phyloP scores from a whole-genome alignment of 2,329 filamentous ascomycete species.

The Colletotrichum kahawae region DNA sequence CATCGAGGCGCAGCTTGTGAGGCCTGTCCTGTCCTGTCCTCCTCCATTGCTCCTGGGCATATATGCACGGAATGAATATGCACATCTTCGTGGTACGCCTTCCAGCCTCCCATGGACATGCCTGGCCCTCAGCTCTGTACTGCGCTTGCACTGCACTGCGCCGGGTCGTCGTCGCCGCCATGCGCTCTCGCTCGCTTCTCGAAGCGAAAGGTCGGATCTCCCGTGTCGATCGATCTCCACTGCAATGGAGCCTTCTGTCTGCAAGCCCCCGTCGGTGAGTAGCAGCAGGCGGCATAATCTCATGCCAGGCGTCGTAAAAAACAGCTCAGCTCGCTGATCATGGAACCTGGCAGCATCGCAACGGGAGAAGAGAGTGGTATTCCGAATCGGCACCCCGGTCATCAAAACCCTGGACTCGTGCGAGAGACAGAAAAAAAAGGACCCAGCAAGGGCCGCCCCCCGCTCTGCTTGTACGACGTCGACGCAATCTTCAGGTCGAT shows the following conservation, averaged over 20 bases:
- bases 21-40: not conserved
- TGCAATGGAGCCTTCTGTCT: not conserved
- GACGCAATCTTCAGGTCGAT: not conserved
- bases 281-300: not conserved
- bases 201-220: not conserved
- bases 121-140: not conserved
- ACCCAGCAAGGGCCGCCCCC: not conserved
- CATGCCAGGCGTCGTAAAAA: not conserved
- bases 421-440: not conserved
- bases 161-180: not conserved
- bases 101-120: not conserved
- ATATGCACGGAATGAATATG: not conserved
- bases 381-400: not conserved
- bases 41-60: not conserved
- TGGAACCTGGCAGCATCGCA: not conserved
- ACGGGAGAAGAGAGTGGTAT: not conserved
- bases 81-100: not conserved
- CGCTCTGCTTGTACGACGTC: not conserved
- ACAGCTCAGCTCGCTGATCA: not conserved
- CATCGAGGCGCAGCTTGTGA: not conserved
- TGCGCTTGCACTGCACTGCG: not conserved
- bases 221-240: not conserved
- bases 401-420: not conserved
- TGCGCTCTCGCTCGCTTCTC: not conserved
- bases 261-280: constrained; percentile 11